These are phyloP conservation scores for Cucumis cinereus DNA, from an alignment of 306 rosid genomes.

Conservation along the genomic window DNA sequence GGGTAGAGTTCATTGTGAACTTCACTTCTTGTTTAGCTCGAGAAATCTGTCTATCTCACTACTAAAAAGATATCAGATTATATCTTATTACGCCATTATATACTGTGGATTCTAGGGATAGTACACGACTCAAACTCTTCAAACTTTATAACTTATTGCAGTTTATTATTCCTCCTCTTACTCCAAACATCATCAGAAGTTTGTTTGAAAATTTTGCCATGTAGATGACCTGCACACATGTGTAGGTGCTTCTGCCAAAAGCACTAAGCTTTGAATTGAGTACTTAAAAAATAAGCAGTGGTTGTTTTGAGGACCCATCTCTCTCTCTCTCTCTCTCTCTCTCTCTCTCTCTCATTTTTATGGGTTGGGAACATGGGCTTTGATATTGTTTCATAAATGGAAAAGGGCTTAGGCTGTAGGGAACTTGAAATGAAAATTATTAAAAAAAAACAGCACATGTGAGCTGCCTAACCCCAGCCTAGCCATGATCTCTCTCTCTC, in stretches of 20 bases:
- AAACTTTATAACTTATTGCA: too few species aligned
- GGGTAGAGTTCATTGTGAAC: too few species aligned
- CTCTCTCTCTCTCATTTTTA: not conserved
- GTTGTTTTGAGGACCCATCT: not conserved
- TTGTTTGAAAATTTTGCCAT: too few species aligned
- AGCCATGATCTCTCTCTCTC: not conserved
- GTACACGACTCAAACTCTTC: too few species aligned
- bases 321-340: not conserved
- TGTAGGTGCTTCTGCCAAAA: not conserved
- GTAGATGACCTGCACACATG: not conserved
- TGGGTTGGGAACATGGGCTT: not conserved
- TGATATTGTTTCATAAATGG: slow-evolving; percentile 2
- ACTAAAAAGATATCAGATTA: too few species aligned
- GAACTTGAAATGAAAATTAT: not conserved
- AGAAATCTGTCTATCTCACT: too few species aligned
- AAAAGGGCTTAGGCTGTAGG: not conserved
- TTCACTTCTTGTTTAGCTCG: too few species aligned
- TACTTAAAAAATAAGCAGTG: not conserved
- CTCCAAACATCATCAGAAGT: too few species aligned
- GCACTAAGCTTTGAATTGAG: not conserved
- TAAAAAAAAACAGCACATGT: not conserved
- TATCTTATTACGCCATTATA: too few species aligned
- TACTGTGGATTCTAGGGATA: too few species aligned
- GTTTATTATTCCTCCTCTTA: too few species aligned
- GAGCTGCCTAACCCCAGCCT: not conserved